phyloP scores from a whole-genome alignment of 2,329 filamentous ascomycete genomes.

The Calonectria fujianensis region DNA sequence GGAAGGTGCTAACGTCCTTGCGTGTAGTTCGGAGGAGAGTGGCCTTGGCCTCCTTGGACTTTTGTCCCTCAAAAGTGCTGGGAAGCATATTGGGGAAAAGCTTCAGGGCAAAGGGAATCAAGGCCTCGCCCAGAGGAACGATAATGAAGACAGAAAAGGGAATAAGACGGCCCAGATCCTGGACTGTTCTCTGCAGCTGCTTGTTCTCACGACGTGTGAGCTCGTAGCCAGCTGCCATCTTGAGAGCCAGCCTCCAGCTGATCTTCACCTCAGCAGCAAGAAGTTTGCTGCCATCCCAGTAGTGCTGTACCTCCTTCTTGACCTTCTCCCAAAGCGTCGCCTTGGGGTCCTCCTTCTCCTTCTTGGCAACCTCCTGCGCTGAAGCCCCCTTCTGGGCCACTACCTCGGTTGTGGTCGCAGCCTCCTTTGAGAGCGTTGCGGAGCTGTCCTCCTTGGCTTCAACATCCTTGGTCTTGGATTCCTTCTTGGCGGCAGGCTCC shows the following conservation, averaged over 20 bases:
- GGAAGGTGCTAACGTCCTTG: slow-evolving; percentile 94
- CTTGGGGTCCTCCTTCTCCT: slow-evolving; percentile 87
- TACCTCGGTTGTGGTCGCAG: slow-evolving; percentile 54
- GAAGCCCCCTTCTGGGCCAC: slow-evolving; percentile 58
- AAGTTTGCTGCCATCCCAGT: slow-evolving; percentile 99
- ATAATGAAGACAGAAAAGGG: slow-evolving; percentile 98
- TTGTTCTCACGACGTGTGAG: slow-evolving; percentile 94
- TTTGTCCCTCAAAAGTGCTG: slow-evolving; percentile 96
- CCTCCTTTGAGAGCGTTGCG: slow-evolving; percentile 51
- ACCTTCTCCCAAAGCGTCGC: slow-evolving; percentile 93
- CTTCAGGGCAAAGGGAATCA: slow-evolving; percentile 92
- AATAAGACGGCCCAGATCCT: slow-evolving; percentile 93
- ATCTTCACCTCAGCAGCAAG: slow-evolving; percentile 94
- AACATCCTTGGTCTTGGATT: slow-evolving; percentile 52
- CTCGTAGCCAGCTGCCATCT: slow-evolving; percentile 99
- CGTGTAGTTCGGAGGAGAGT: slow-evolving; percentile 87
- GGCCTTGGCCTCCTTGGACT: slow-evolving; percentile 92
- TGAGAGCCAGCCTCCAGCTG: slow-evolving; percentile 91
- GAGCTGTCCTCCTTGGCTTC: slow-evolving; percentile 39
- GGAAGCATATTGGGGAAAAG: slow-evolving; percentile 98
- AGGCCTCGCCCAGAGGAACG: slow-evolving; percentile 94
- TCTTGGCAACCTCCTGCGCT: slow-evolving; percentile 68
- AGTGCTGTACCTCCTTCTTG: slow-evolving; percentile 94
- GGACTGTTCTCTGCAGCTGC: slow-evolving; percentile 93
- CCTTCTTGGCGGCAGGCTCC: slow-evolving; percentile 64